phyloP scores from a whole-genome alignment of 2,329 filamentous ascomycete genomes.

The Trichoderma afroharzianum region DNA sequence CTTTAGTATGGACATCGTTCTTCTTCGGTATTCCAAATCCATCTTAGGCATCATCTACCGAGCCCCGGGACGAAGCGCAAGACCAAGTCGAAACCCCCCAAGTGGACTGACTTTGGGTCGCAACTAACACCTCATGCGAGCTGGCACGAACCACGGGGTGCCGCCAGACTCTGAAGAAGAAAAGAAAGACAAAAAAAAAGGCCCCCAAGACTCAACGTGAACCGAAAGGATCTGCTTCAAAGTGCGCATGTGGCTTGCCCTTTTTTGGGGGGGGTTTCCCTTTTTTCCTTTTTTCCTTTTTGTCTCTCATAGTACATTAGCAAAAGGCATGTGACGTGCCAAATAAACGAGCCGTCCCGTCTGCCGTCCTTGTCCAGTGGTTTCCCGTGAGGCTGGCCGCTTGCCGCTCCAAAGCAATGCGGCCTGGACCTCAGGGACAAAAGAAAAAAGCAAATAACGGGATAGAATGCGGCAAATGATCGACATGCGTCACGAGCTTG shows the following conservation, averaged over 20 bases:
- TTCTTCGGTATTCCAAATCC: background rate
- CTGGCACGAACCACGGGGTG: background rate
- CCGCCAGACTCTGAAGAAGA: background rate
- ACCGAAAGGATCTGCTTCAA: background rate
- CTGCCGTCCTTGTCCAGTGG: background rate
- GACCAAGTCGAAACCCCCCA: background rate
- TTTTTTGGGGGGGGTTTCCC: too few relatives aligned
- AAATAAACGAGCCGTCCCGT: background rate
- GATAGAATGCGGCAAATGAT: background rate
- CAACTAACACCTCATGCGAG: background rate
- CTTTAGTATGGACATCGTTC: background rate
- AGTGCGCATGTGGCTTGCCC: background rate
- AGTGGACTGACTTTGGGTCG: slow-evolving; percentile 1
- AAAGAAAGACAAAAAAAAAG: background rate
- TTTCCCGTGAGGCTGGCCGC: background rate
- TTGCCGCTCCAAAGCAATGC: too few relatives aligned
- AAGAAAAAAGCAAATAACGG: background rate
- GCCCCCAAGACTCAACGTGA: background rate
- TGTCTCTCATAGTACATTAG: background rate
- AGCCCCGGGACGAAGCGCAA: background rate
- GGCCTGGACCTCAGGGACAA: too few relatives aligned
- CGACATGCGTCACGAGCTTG: background rate
- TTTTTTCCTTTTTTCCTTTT: background rate
- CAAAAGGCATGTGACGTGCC: background rate
- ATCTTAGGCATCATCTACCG: background rate